Evolutionary conservation across 2,329 filamentous ascomycete species (phyloP).

Genomic region (Cladophialophora chaetospira): DNA sequence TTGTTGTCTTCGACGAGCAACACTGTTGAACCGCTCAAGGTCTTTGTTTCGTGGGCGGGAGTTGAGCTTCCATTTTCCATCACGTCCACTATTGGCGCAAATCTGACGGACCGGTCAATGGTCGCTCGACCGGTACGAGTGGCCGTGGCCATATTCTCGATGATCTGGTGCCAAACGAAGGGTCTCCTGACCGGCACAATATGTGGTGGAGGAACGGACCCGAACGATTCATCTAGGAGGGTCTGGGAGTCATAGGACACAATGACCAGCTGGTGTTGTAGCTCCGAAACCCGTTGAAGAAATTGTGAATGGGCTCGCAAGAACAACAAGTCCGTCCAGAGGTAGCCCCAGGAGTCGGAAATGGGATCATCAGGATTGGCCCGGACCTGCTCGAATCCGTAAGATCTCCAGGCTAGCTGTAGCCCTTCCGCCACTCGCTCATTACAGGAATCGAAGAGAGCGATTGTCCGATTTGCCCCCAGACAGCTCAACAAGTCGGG

Average conservation of each 20-base stretch:
- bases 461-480: conserved; percentile 16
- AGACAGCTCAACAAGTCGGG: not conserved
- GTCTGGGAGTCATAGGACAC: conserved; percentile 35
- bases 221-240: conserved; percentile 31
- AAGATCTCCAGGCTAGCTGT: conserved; percentile 33
- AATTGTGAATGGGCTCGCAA: conserved; percentile 29
- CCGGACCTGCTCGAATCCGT: conserved; percentile 29
- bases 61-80: conserved; percentile 21
- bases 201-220: conserved; percentile 28
- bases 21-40: conserved; percentile 54
- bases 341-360: conserved; percentile 31
- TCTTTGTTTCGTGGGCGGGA: conserved; percentile 20
- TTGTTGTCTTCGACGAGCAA: conserved; percentile 62
- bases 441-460: conserved; percentile 26
- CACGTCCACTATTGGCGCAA: conserved; percentile 34
- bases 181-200: conserved; percentile 35
- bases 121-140: conserved; percentile 15
- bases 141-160: conserved; percentile 28
- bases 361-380: conserved; percentile 29
- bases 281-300: conserved; percentile 28
- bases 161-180: conserved; percentile 37
- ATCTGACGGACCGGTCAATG: conserved; percentile 32
- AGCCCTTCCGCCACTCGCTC: conserved; percentile 32
- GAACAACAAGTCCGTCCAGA: conserved; percentile 34
- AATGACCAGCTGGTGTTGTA: conserved; percentile 32